These are phyloP conservation scores for Eucalyptus cloeziana DNA, from an alignment of 345 rosid species.

Conservation along the genomic window DNA sequence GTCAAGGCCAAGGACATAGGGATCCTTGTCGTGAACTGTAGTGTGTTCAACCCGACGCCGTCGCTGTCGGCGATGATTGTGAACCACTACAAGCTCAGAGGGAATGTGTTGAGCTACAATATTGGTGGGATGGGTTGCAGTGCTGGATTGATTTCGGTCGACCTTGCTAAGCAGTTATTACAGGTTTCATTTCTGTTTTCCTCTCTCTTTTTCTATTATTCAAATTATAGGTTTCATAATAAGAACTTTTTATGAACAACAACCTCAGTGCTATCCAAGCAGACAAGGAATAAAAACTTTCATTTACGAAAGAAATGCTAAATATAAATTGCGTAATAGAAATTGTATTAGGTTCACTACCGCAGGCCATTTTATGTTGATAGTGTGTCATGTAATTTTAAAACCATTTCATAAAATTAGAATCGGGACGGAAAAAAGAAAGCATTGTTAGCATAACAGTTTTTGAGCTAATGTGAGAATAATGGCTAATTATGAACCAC, in stretches of 20 bases:
- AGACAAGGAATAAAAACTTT: neutral
- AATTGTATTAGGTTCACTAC: neutral
- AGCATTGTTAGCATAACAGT: too few relatives aligned
- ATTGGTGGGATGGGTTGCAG: constrained; percentile 31
- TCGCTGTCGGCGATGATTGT: constrained; percentile 22
- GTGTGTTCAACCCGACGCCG: constrained; percentile 19
- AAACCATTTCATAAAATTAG: neutral
- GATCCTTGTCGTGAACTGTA: constrained; percentile 20
- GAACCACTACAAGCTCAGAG: constrained; percentile 21
- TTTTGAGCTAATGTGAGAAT: too few relatives aligned
- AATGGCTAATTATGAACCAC: too few relatives aligned
- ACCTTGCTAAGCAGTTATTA: constrained; percentile 41
- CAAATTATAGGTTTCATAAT: neutral
- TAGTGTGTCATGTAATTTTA: neutral
- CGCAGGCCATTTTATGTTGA: neutral
- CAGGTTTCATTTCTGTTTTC: constrained; percentile 16
- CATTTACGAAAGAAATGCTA: neutral
- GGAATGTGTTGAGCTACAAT: constrained; percentile 14
- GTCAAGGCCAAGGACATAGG: constrained; percentile 23
- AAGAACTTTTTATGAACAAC: neutral
- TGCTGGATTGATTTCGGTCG: constrained; percentile 36
- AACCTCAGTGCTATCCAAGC: neutral
- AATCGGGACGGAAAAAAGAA: neutral
- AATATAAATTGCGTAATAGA: neutral
- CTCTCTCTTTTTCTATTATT: neutral